Evolutionary conservation across 257 asterid genomes (phyloP).

Genomic region (Jacaranda copaia): DNA sequence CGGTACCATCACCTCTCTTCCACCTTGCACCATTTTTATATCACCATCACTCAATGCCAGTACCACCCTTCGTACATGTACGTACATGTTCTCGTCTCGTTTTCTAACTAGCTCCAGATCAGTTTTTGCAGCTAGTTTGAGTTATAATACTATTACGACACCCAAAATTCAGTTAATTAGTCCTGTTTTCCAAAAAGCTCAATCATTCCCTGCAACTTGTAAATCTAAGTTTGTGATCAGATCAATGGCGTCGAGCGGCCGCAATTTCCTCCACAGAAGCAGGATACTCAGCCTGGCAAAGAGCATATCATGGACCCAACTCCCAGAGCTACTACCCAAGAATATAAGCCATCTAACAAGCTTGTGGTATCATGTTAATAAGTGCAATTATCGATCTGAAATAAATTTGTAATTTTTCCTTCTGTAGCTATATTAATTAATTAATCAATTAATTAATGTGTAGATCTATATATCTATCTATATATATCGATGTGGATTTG

Average conservation of each 20-base stretch:
- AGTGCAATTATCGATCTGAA: too few relatives aligned
- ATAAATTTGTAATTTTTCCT: too few relatives aligned
- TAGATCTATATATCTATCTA: not conserved
- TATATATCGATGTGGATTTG: too few relatives aligned
- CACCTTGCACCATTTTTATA: not conserved
- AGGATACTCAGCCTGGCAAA: constrained; percentile 78
- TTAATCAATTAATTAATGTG: too few relatives aligned
- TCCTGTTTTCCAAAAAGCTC: not conserved
- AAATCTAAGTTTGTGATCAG: constrained; percentile 12
- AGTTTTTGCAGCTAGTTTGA: constrained; percentile 4
- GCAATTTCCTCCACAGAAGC: constrained; percentile 71
- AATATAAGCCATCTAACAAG: constrained; percentile 71
- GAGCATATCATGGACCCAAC: constrained; percentile 80
- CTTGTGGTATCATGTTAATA: constrained; percentile 46
- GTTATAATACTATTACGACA: not conserved
- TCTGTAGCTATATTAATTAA: too few relatives aligned
- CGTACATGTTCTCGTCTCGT: constrained; percentile 22
- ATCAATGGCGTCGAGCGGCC: constrained; percentile 64
- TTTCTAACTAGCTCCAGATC: constrained; percentile 22
- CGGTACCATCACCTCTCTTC: not conserved
- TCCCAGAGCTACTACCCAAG: constrained; percentile 45
- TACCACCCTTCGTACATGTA: not conserved
- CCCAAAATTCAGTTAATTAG: not conserved
- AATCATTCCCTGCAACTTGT: not conserved
- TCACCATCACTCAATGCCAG: not conserved